Evolutionary conservation across 768 basidiomycete genomes (phyloP).

Genomic region (Rhizopogon roseolus): DNA sequence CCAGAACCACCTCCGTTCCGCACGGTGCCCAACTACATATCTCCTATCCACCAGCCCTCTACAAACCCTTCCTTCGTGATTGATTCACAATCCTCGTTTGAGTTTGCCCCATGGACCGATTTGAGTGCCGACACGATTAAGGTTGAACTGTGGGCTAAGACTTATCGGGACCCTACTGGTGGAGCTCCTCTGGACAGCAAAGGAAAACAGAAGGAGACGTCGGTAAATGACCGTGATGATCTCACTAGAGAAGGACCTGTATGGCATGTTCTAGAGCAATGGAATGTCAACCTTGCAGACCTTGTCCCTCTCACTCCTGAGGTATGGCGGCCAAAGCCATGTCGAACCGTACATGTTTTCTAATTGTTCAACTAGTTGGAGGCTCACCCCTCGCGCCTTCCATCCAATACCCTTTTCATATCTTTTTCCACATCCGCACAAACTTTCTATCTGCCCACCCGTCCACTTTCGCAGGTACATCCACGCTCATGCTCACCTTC

Average conservation of each 20-base stretch:
- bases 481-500: constrained; percentile 41
- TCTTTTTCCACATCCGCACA: constrained; percentile 57
- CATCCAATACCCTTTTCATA: constrained; percentile 72
- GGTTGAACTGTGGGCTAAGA: constrained; percentile 57
- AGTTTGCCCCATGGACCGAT: constrained; percentile 53
- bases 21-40: constrained; percentile 63
- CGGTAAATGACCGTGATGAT: constrained; percentile 8
- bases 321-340: constrained; percentile 37
- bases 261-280: constrained; percentile 68
- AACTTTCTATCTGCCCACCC: constrained; percentile 52
- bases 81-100: constrained; percentile 44
- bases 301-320: constrained; percentile 56
- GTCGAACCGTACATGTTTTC: constrained; percentile 6
- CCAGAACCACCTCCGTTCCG: constrained; percentile 10
- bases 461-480: constrained; percentile 21
- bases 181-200: constrained; percentile 19
- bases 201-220: constrained; percentile 42
- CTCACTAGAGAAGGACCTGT: constrained; percentile 20
- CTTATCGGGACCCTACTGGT: constrained; percentile 13
- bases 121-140: constrained; percentile 46
- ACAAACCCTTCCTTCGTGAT: constrained; percentile 75
- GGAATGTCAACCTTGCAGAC: constrained; percentile 57
- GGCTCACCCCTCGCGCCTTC: constrained; percentile 41
- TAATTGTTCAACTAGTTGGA: constrained; percentile 26
- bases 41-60: constrained; percentile 74